Percentiles rank a stretch among this genome's conserved stretches.
Evolutionary conservation across 768 basidiomycete species (phyloP).

Genomic region (Boletus subcaerulescens): DNA sequence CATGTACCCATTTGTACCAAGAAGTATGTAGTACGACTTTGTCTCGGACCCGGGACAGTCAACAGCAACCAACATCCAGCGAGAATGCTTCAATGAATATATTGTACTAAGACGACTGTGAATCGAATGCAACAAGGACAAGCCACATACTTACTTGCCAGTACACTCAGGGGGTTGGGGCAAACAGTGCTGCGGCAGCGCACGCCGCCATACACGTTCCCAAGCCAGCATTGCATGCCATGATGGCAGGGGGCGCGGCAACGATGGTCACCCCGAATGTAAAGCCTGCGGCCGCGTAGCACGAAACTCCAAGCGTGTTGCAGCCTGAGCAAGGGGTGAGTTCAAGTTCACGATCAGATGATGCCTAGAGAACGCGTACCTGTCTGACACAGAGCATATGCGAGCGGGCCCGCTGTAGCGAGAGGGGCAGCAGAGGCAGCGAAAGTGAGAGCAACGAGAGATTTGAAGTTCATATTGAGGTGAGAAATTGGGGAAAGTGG

Average conservation of each 20-base stretch:
- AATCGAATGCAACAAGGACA: neutral
- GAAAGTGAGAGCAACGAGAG: constrained; percentile 17
- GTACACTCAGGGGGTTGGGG: constrained; percentile 22
- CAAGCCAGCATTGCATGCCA: constrained; percentile 21
- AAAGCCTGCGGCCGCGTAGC: constrained; percentile 25
- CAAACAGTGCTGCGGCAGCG: constrained; percentile 15
- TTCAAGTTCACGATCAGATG: neutral
- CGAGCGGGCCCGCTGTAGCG: constrained; percentile 15
- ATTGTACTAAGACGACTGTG: neutral
- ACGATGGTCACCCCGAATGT: constrained; percentile 22
- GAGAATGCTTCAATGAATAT: no score
- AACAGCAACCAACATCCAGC: neutral
- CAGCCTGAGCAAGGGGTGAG: constrained; percentile 18
- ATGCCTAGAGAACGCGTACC: neutral
- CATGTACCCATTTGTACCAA: neutral
- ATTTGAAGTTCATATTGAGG: constrained; percentile 26
- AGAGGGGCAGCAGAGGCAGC: constrained; percentile 9
- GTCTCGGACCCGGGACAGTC: constrained; percentile 3
- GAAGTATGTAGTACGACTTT: constrained; percentile 1
- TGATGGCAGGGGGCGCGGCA: constrained; percentile 18
- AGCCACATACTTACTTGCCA: neutral
- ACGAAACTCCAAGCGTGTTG: constrained; percentile 18
- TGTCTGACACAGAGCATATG: constrained; percentile 25
- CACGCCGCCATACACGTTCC: constrained; percentile 28
- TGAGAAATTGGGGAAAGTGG: no score